Base-by-base conservation (phyloP, 1,139 yeast species). In the Lodderomyces metapsilosis region DNA sequence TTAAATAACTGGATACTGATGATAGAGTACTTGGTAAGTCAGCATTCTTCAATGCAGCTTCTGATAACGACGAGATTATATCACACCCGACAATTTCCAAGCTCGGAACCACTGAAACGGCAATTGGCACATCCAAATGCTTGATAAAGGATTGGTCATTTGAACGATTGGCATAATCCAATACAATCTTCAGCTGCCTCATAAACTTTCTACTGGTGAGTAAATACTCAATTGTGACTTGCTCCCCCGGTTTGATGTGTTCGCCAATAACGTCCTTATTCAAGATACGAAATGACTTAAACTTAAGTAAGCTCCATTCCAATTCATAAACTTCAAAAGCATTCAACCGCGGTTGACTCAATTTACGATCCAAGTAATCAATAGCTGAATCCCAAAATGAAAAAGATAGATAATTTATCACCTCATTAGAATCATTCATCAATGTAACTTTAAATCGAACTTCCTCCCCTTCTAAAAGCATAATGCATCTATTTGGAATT, bases 381-480 rank as follows among this genome's bases (percentile, higher is more conserved):
- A 80, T 75, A 0, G 94, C 84, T 1, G 94, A 83, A 55, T 88
- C 96, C 66, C 80, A 70, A 50, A 83, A 82, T 8, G 82, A 76
- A 49, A 85, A 82, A 6, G 81, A 69, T 23, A 82, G 55, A 45
- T 77, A 72, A 46, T 82, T 81, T 35, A 84, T 79, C 1, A 70
- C 54, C 10, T 81, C 79, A 11, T 62, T 57, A 0, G 89, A 80
- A 22, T 74, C 71, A 55, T 88, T 88, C 34, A 76, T 72, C 37
- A 88, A 62, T 1, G 66, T 59, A 3, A 87, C 61, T 0, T 73
- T 62, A 43, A 86, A 78, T 3, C 61, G 53, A 41, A 70, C 71
- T 39, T 67, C 65, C 51, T 88, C 95, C 5, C 96, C 96, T 54
- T 88, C 95, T 17, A 88, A 61, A n/a, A 88, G 59, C 88, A 87